Conservation (phyloP, 306 rosid species). For the Carpinus fangiana region DNA sequence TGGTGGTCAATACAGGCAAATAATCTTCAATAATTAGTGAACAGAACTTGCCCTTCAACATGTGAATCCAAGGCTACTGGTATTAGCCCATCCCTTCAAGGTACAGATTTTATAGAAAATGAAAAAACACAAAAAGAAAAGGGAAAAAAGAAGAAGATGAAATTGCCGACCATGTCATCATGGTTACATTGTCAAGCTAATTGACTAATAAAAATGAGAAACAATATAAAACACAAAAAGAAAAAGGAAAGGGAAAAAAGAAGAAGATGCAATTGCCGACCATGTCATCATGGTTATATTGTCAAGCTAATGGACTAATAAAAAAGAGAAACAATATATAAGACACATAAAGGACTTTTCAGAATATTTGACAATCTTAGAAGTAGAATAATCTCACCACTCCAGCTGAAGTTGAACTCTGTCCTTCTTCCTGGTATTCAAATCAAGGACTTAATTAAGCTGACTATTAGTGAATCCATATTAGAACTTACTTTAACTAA, state of each 20-base stretch:
- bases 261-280: neutral
- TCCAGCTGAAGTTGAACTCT: conserved; percentile 90
- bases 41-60: neutral
- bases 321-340: neutral
- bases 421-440: conserved; percentile 69
- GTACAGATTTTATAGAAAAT: neutral
- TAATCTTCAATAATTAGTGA: neutral
- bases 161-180: neutral
- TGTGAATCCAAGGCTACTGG: neutral
- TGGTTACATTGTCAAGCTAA: too few relatives aligned
- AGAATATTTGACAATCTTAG: conserved; percentile 28
- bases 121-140: too few relatives aligned
- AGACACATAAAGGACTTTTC: conserved; percentile 1
- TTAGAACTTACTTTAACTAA: conserved; percentile 17
- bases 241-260: too few relatives aligned
- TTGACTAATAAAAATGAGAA: neutral
- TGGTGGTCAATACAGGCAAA: neutral
- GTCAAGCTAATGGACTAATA: neutral
- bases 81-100: neutral
- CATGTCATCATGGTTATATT: neutral
- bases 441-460: conserved; percentile 36
- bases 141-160: neutral
- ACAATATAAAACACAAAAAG: neutral
- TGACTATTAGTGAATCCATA: conserved; percentile 14
- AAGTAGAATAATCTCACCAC: conserved; percentile 60